Evolutionary conservation across 2,329 filamentous ascomycete species (phyloP).

Genomic region (Exophiala sp.): DNA sequence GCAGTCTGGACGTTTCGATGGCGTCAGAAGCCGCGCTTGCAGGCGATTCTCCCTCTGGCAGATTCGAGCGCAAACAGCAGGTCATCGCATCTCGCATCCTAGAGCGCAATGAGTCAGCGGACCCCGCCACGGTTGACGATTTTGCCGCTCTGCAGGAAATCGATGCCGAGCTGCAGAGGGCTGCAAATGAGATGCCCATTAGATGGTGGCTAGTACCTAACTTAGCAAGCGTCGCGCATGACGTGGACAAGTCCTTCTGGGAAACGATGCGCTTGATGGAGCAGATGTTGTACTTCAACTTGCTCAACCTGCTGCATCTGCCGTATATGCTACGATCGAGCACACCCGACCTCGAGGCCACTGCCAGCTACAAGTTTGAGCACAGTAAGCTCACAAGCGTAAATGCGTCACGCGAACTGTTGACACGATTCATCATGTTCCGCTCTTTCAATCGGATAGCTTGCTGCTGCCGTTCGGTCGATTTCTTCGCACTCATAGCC

Average conservation of each 20-base stretch:
- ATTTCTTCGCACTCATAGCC: constrained; percentile 32
- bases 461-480: constrained; percentile 29
- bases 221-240: constrained; percentile 2
- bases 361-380: constrained; percentile 37
- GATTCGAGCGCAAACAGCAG: constrained; percentile 35
- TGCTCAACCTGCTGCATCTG: constrained; percentile 53
- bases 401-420: constrained; percentile 50
- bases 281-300: constrained; percentile 51
- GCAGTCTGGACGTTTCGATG: background rate
- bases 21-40: background rate
- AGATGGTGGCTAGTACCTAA: constrained; percentile 49
- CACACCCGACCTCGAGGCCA: background rate
- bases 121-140: constrained; percentile 27
- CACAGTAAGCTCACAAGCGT: constrained; percentile 51
- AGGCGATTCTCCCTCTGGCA: background rate
- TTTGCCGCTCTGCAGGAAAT: constrained; percentile 46
- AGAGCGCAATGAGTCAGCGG: constrained; percentile 42
- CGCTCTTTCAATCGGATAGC: constrained; percentile 19
- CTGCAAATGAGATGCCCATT: constrained; percentile 40
- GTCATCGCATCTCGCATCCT: constrained; percentile 46
- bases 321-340: constrained; percentile 52
- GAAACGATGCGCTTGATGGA: constrained; percentile 41
- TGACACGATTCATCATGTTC: constrained; percentile 30
- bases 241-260: constrained; percentile 25
- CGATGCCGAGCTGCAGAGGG: constrained; percentile 44